A percentile compares a stretch with the other conserved stretches of the same genome.
Conservation (phyloP, 1,284 basidiomycete species). For the Boletus albobrunnescens region DNA sequence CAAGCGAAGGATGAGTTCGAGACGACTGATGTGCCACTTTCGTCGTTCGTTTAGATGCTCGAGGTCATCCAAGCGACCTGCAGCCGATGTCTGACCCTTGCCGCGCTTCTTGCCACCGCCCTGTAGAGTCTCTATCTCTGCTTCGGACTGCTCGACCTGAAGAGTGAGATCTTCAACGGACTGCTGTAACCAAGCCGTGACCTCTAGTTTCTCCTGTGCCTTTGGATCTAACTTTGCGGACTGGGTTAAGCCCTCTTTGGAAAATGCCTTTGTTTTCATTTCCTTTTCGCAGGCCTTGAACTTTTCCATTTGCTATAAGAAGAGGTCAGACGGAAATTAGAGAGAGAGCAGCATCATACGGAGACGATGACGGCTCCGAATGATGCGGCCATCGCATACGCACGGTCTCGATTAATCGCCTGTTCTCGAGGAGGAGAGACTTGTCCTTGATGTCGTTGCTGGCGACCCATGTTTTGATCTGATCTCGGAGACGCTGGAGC, state of each 20-base stretch:
- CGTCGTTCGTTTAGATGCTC: conserved; percentile 91
- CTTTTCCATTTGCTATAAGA: conserved; percentile 95
- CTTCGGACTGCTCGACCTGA: conserved; percentile 93
- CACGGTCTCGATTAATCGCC: conserved; percentile 96
- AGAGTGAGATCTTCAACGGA: conserved; percentile 91
- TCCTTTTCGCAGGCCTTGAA: conserved; percentile 99
- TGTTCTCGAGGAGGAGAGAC: conserved; percentile 86
- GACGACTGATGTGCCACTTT: conserved; percentile 90
- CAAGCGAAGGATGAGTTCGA: conserved; percentile 92
- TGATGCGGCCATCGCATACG: conserved; percentile 36
- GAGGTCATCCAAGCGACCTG: conserved; percentile 77
- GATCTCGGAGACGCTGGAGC: conserved; percentile 93
- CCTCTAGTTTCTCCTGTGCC: conserved; percentile 93
- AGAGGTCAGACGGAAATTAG: conserved; percentile 3
- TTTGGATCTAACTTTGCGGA: conserved; percentile 94
- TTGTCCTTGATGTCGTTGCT: conserved; percentile 99
- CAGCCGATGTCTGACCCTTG: conserved; percentile 56
- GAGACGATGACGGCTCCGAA: conserved; percentile 1
- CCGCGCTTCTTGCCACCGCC: conserved; percentile 82
- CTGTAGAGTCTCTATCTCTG: conserved; percentile 89
- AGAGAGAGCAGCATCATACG: background rate
- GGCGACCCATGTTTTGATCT: conserved; percentile 99
- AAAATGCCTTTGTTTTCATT: conserved; percentile 99
- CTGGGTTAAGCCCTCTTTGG: conserved; percentile 96
- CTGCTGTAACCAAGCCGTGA: conserved; percentile 80